Percentiles rank a stretch among this genome's conserved stretches.
Conservation (phyloP, 2,329 filamentous ascomycete species). For the Cladosporium sp. region DNA sequence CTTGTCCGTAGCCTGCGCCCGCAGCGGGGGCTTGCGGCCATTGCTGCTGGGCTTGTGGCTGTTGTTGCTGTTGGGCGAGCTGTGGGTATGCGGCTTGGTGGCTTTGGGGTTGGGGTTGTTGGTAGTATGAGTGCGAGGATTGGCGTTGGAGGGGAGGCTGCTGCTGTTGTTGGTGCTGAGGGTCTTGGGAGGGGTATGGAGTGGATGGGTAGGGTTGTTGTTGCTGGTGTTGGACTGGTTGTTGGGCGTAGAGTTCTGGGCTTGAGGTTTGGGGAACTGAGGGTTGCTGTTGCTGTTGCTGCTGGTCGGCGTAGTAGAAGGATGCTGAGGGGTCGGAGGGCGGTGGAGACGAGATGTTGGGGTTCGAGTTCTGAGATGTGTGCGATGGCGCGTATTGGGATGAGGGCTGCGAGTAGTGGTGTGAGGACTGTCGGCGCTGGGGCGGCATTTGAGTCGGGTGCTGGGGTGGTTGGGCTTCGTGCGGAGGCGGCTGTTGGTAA, state of each 20-base stretch:
- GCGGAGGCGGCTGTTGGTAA: constrained; percentile 23
- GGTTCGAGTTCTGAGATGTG: constrained; percentile 25
- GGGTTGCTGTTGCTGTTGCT: constrained; percentile 18
- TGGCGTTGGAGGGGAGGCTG: constrained; percentile 19
- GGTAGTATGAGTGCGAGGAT: constrained; percentile 20
- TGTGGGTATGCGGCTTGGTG: constrained; percentile 1
- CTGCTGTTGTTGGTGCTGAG: constrained; percentile 16
- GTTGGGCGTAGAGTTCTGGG: constrained; percentile 32
- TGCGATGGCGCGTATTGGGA: constrained; percentile 35
- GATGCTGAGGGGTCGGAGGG: constrained; percentile 50
- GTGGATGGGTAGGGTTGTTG: constrained; percentile 20
- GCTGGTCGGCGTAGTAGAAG: constrained; percentile 52
- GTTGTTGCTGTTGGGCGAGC: constrained; percentile 10
- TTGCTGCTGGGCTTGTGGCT: constrained; percentile 20
- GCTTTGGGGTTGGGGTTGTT: constrained; percentile 15
- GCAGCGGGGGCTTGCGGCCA: constrained; percentile 31
- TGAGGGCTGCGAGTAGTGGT: constrained; percentile 27
- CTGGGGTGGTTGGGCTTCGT: constrained; percentile 15
- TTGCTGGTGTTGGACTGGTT: constrained; percentile 27
- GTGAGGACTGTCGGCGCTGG: constrained; percentile 29
- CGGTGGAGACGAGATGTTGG: constrained; percentile 25
- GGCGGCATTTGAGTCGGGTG: constrained; percentile 19
- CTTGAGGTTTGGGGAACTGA: constrained; percentile 24
- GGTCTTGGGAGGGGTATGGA: constrained; percentile 22
- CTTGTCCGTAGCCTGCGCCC: constrained; percentile 30